A percentile compares a stretch with the other conserved stretches of the same genome.
These are phyloP conservation scores for Hymenotorrendiella dingleyae DNA, from an alignment of 2,329 filamentous ascomycete genomes.

Conservation along the genomic window DNA sequence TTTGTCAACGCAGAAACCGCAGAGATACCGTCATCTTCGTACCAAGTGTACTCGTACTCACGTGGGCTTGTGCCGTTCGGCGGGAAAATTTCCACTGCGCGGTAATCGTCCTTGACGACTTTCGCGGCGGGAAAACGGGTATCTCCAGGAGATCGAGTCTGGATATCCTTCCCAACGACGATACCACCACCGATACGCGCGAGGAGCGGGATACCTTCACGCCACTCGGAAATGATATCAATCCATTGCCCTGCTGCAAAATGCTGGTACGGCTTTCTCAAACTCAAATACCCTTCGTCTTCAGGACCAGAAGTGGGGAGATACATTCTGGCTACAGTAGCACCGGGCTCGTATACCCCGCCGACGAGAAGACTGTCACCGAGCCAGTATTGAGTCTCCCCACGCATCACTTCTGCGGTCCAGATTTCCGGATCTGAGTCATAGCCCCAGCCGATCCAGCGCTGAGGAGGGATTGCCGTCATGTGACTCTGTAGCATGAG, in stretches of 20 bases:
- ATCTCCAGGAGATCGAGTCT: slow-evolving; percentile 47
- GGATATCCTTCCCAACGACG: slow-evolving; percentile 44
- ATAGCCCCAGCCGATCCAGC: slow-evolving; percentile 71
- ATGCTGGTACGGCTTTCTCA: slow-evolving; percentile 55
- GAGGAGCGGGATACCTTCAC: slow-evolving; percentile 47
- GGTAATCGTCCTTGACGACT: slow-evolving; percentile 44
- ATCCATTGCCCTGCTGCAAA: slow-evolving; percentile 49
- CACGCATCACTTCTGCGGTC: slow-evolving; percentile 51
- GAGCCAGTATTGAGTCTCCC: slow-evolving; percentile 69
- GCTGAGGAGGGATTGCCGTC: slow-evolving; percentile 56
- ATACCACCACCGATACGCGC: slow-evolving; percentile 49
- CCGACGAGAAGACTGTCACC: slow-evolving; percentile 60
- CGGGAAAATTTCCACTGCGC: slow-evolving; percentile 53
- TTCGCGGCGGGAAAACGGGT: slow-evolving; percentile 37
- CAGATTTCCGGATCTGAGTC: slow-evolving; percentile 62
- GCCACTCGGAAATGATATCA: slow-evolving; percentile 44
- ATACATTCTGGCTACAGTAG: slow-evolving; percentile 51
- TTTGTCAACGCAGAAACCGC: slow-evolving; percentile 33
- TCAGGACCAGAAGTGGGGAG: slow-evolving; percentile 42
- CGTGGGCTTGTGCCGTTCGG: slow-evolving; percentile 34
- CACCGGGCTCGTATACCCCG: slow-evolving; percentile 59
- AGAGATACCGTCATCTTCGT: slow-evolving; percentile 52
- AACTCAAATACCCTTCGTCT: slow-evolving; percentile 55
- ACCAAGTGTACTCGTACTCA: slow-evolving; percentile 41
- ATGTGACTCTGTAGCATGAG: slow-evolving; percentile 56